Base-by-base conservation (phyloP, 2,329 filamentous ascomycete species). In the Arthroderma sp. region DNA sequence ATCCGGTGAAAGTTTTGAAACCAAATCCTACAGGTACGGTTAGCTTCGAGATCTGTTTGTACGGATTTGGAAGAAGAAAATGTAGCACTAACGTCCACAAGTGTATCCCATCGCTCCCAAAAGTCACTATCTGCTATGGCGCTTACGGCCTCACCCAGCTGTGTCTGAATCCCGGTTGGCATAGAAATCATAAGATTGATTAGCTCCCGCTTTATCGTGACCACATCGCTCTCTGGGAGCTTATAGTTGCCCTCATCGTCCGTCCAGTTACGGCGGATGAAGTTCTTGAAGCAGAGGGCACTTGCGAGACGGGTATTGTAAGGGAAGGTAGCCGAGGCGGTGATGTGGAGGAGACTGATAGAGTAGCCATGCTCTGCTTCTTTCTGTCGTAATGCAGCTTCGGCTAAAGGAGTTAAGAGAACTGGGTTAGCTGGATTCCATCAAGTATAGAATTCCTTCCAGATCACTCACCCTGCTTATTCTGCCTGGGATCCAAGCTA, bases 51-150 rank as follows among this genome's bases (percentile, higher is more conserved):
- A 41, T 6, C 6, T 10, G 11, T 29, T 5, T 15, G 36, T 15
- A 38, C 7, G 27, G 22, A 9, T 11, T 10, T 38, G 11, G 2
- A 8, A 7, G 11, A 22, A 29, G 8, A 10, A 41, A n/a, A 6
- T 9, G 22, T 36, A n/a, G 42, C 9, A 40, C 73, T 52, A 64
- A 84, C 81, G 69, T 84, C 78, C 43, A 94, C 88, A 48, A 98
- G 73, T n/a, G 88, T 94, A 59, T 96, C 84, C 91, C 91, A 98
- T 57, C 83, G 76, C 64, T 83, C 74, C 82, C 84, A 98, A 65
- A 98, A 98, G 63, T 98, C 91, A 53, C 88, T 96, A 66, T 96
- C 89, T 49, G 91, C 91, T 57, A 98, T 96, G 55, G 93, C 79
- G 66, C 89, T 95, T 63, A 96, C 93, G 50, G 91, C 88, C 61